Evolutionary conservation across 169 alveolate species (phyloP).

Genomic region (Plasmodium gallinaceum): DNA sequence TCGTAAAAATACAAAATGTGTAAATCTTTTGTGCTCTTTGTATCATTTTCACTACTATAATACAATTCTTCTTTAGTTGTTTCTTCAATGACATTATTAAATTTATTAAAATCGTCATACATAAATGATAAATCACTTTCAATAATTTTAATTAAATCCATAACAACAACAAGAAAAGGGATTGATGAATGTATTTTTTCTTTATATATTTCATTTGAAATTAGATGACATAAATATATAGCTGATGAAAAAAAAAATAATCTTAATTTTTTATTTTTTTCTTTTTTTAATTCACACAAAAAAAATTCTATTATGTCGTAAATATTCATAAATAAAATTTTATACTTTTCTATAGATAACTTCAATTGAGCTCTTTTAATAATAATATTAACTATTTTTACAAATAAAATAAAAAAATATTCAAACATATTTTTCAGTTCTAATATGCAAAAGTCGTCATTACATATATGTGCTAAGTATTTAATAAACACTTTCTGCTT

Average conservation of each 20-base stretch:
- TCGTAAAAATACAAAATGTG: constrained; percentile 50
- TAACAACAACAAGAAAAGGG: constrained; percentile 22
- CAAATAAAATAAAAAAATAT: constrained; percentile 46
- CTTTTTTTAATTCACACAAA: constrained; percentile 66
- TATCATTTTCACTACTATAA: constrained; percentile 40
- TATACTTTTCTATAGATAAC: constrained; percentile 54
- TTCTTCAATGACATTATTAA: constrained; percentile 27
- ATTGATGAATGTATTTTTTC: constrained; percentile 38
- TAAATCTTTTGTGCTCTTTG: constrained; percentile 22
- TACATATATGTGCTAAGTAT: constrained; percentile 36
- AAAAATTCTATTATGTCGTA: constrained; percentile 37
- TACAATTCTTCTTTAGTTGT: constrained; percentile 10
- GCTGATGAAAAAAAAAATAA: constrained; percentile 31
- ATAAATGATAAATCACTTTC: constrained; percentile 33
- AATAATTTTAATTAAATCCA: constrained; percentile 41
- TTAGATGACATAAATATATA: constrained; percentile 48
- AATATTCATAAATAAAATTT: constrained; percentile 41
- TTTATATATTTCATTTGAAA: constrained; percentile 52
- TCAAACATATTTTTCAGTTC: constrained; percentile 50
- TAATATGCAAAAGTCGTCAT: constrained; percentile 21
- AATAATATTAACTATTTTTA: constrained; percentile 54
- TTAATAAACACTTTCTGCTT: constrained; percentile 35
- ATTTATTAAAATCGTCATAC: constrained; percentile 28
- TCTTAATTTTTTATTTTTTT: constrained; percentile 29
- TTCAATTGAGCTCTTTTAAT: constrained; percentile 26